Evolutionary conservation across 495 filamentous ascomycete species (phyloP).

Genomic region (Daldinia caldariorum): DNA sequence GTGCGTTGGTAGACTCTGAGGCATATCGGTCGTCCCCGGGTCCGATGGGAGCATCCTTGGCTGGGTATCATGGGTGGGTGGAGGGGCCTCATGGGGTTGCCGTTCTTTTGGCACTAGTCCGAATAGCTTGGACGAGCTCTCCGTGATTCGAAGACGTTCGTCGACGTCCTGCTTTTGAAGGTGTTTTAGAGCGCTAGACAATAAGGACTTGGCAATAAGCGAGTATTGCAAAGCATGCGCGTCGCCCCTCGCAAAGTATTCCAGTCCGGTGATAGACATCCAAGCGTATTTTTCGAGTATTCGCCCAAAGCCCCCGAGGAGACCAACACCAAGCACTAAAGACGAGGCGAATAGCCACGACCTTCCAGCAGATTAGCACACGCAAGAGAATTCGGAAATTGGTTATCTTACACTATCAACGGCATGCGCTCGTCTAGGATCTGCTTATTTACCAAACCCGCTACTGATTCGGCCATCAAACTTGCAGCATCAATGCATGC

Average conservation of each 20-base stretch:
- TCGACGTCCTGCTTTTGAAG: constrained; percentile 53
- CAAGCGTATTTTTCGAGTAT: constrained; percentile 56
- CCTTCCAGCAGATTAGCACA: constrained; percentile 27
- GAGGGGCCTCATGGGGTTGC: neutral
- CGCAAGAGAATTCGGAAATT: neutral
- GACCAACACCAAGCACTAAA: constrained; percentile 56
- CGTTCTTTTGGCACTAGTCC: constrained; percentile 51
- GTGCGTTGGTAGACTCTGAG: constrained; percentile 7
- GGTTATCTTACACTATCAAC: constrained; percentile 53
- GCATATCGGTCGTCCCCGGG: neutral
- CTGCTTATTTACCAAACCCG: constrained; percentile 47
- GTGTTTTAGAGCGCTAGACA: constrained; percentile 51
- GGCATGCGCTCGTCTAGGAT: constrained; percentile 52
- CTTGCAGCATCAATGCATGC: constrained; percentile 60
- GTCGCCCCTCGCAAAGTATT: constrained; percentile 54
- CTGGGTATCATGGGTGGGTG: neutral
- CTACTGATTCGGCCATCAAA: constrained; percentile 54
- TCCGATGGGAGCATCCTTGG: neutral
- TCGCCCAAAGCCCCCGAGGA: constrained; percentile 56
- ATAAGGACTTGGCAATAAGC: constrained; percentile 57
- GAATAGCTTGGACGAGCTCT: constrained; percentile 57
- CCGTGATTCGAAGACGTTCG: constrained; percentile 51
- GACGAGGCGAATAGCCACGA: constrained; percentile 61
- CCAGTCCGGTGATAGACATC: constrained; percentile 53
- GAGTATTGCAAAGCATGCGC: constrained; percentile 58